A percentile compares a stretch with the other conserved stretches of the same genome.
Conservation (phyloP, 106 monocot species). For the Xerophyta viscosa region DNA sequence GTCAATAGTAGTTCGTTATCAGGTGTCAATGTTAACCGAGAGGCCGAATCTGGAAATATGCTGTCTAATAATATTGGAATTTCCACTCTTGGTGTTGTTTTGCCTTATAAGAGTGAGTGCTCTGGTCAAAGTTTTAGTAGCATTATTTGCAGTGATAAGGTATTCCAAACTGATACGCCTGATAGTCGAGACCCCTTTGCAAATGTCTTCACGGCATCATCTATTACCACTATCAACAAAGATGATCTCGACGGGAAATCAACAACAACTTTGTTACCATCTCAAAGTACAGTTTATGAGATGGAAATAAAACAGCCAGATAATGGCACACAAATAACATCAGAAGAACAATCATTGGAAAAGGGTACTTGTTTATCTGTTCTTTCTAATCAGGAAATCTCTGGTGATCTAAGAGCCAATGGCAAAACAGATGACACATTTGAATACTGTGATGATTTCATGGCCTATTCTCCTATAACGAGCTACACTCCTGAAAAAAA, state of each 20-base stretch:
- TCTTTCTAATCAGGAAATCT: not conserved
- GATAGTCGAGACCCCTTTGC: constrained; percentile 9
- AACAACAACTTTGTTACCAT: constrained; percentile 10
- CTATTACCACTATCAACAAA: constrained; percentile 8
- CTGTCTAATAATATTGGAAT: constrained; percentile 7
- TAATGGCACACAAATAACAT: constrained; percentile 2
- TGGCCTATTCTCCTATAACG: constrained; percentile 3
- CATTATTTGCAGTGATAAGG: constrained; percentile 3
- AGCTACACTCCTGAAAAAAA: not conserved
- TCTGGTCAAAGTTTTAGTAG: constrained; percentile 1
- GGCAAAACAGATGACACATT: not conserved
- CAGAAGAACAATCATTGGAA: not conserved
- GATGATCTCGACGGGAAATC: constrained; percentile 9
- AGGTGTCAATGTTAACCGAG: not conserved
- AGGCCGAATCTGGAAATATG: constrained; percentile 10
- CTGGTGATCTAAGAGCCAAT: not conserved
- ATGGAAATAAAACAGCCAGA: constrained; percentile 3
- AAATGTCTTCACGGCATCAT: constrained; percentile 11
- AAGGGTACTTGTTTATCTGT: not conserved
- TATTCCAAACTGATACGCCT: not conserved
- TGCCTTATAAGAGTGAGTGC: constrained; percentile 1
- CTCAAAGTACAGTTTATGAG: constrained; percentile 3
- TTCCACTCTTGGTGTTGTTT: constrained; percentile 9
- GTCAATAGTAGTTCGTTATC: constrained; percentile 1
- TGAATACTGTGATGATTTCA: constrained; percentile 3